Evolutionary conservation across 129 eudicot species (phyloP).

Genomic region (Centrapalus pauciflorus): DNA sequence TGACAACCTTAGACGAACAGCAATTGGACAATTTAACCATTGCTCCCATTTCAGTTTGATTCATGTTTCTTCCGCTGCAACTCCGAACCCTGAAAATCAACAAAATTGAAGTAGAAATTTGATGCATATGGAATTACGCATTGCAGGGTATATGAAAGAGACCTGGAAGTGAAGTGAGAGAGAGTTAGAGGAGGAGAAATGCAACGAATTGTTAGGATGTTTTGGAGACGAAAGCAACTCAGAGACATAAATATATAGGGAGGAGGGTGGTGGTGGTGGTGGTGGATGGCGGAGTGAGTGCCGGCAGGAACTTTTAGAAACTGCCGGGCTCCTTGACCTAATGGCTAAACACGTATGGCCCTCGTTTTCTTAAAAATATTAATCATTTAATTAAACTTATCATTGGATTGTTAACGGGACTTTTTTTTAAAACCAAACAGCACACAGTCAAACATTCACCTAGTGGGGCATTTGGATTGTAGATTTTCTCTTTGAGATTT

Average conservation of each 20-base stretch:
- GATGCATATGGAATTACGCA: neutral
- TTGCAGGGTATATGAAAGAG: neutral
- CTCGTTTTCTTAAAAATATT: too few species aligned
- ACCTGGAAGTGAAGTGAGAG: conserved; percentile 38
- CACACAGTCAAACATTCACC: too few species aligned
- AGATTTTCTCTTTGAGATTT: too few species aligned
- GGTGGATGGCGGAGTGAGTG: neutral
- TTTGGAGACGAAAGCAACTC: conserved; percentile 21
- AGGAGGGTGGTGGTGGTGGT: neutral
- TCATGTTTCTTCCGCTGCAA: conserved; percentile 23
- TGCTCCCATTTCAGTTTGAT: conserved; percentile 35
- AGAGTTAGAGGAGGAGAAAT: conserved; percentile 23
- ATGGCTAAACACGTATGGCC: too few species aligned
- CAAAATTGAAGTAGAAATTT: neutral
- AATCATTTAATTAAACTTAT: too few species aligned
- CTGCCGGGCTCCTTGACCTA: neutral
- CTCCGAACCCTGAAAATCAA: conserved; percentile 33
- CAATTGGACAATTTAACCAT: conserved; percentile 26
- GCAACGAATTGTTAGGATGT: conserved; percentile 22
- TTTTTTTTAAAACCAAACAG: too few species aligned
- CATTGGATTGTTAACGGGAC: too few species aligned
- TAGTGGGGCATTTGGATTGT: too few species aligned
- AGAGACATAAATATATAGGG: conserved; percentile 43
- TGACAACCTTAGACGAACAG: conserved; percentile 32
- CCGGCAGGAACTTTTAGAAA: neutral